Percentiles rank a stretch among this genome's conserved stretches.
These are phyloP conservation scores for Phaeosphaeriaceae sp. DNA, from an alignment of 2,329 filamentous ascomycete genomes.

Conservation along the genomic window DNA sequence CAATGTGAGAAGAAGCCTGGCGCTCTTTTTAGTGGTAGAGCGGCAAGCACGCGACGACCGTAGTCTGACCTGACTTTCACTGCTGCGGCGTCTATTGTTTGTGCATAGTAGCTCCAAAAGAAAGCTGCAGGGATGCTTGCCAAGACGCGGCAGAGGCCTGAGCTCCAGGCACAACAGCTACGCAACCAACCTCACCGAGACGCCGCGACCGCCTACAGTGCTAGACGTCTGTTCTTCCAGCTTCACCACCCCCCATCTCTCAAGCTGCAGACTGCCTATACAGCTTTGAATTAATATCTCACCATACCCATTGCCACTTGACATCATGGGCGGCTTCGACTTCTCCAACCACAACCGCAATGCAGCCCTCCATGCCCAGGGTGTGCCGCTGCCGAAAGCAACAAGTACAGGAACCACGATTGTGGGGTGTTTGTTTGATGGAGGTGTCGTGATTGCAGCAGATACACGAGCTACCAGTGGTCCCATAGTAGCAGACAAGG, in stretches of 20 bases:
- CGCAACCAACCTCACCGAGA: constrained; percentile 19
- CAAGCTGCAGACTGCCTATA: too few species aligned
- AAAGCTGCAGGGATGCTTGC: constrained; percentile 5
- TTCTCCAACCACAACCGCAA: constrained; percentile 99
- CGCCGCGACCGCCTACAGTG: background rate
- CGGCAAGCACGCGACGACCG: constrained; percentile 25
- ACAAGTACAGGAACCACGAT: constrained; percentile 99
- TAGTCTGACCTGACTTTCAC: background rate
- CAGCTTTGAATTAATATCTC: too few species aligned
- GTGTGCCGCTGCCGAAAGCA: constrained; percentile 93
- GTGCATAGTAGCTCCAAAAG: constrained; percentile 2
- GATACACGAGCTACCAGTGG: constrained; percentile 97
- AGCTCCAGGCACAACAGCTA: constrained; percentile 34
- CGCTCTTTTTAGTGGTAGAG: constrained; percentile 22
- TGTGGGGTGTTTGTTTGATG: constrained; percentile 95
- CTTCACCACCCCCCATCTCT: background rate
- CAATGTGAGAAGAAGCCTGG: constrained; percentile 18
- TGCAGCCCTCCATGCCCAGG: constrained; percentile 89
- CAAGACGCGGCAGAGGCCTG: constrained; percentile 14
- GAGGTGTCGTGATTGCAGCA: constrained; percentile 97
- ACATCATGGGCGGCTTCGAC: constrained; percentile 75
- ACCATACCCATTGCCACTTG: constrained; percentile 1
- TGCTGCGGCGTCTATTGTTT: constrained; percentile 14
- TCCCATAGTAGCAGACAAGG: constrained; percentile 98
- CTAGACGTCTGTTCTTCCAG: too few species aligned